Conservation (phyloP, 768 basidiomycete genomes). For the Pleurotus djamor region DNA sequence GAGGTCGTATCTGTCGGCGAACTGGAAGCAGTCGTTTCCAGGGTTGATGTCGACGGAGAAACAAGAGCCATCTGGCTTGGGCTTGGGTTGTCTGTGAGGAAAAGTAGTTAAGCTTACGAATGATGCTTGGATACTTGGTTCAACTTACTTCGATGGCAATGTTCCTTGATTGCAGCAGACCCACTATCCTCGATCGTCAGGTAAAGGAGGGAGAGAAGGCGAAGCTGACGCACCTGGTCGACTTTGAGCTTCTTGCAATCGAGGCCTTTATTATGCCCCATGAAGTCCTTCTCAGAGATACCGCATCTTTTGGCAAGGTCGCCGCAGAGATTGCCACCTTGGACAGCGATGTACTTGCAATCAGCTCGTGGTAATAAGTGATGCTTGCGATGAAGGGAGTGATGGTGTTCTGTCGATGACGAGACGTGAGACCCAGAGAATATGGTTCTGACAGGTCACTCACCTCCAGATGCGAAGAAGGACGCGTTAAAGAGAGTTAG, state of each 20-base stretch:
- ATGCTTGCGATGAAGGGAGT: neutral
- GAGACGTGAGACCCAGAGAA: neutral
- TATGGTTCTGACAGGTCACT: neutral
- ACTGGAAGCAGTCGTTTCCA: slow-evolving; percentile 1
- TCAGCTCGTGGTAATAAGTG: neutral
- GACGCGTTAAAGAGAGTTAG: neutral
- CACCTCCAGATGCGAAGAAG: neutral
- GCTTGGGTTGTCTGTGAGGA: neutral
- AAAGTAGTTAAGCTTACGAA: neutral
- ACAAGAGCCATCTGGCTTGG: neutral
- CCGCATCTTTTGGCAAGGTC: slow-evolving; percentile 1
- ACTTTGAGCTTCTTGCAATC: slow-evolving; percentile 5
- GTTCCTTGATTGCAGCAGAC: slow-evolving; percentile 7
- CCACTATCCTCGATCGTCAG: neutral
- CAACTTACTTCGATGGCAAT: slow-evolving; percentile 4
- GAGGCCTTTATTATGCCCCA: neutral
- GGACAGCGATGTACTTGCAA: neutral
- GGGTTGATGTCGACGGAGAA: neutral
- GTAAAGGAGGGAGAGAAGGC: neutral
- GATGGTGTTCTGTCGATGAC: neutral
- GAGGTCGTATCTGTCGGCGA: slow-evolving; percentile 4
- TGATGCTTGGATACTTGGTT: neutral
- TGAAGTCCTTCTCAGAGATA: neutral
- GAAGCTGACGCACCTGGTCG: neutral
- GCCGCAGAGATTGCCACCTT: neutral